Evolutionary conservation across 192 early-diverging fungal genomes (phyloP).

Genomic region (Podila minutissima): DNA sequence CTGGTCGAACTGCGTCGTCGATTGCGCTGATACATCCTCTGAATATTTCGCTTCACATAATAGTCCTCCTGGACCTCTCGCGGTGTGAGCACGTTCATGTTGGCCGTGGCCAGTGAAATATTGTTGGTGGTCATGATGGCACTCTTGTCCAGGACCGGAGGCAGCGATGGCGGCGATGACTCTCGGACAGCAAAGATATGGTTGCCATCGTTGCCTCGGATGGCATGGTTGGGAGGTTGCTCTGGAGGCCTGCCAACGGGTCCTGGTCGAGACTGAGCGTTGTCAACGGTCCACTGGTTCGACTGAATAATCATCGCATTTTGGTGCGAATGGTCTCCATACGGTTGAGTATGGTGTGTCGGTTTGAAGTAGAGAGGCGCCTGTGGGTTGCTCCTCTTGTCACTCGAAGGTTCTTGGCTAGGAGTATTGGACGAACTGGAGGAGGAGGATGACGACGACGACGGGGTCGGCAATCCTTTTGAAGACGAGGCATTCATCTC

Average conservation of each 20-base stretch:
- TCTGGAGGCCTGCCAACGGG: not conserved
- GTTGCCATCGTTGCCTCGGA: slow-evolving; percentile 9
- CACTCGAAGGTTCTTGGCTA: not conserved
- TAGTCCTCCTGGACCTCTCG: slow-evolving; percentile 34
- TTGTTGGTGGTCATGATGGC: slow-evolving; percentile 27
- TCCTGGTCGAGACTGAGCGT: not conserved
- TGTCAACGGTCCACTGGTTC: slow-evolving; percentile 25
- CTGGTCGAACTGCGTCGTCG: slow-evolving; percentile 2
- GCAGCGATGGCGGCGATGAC: not conserved
- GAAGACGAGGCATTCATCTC: not conserved
- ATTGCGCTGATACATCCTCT: slow-evolving; percentile 8
- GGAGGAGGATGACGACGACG: slow-evolving; percentile 10
- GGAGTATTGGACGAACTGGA: not conserved
- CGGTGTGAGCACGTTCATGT: slow-evolving; percentile 32
- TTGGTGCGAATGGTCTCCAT: slow-evolving; percentile 3
- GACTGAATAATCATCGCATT: slow-evolving; percentile 34
- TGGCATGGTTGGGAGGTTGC: not conserved
- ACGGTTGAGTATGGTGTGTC: slow-evolving; percentile 14
- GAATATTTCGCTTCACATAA: slow-evolving; percentile 14
- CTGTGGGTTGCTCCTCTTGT: not conserved
- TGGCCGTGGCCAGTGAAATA: slow-evolving; percentile 29
- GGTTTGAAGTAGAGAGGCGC: slow-evolving; percentile 42
- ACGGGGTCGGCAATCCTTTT: not conserved
- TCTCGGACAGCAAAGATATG: slow-evolving; percentile 16
- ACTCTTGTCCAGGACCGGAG: slow-evolving; percentile 11